Evolutionary conservation across 768 basidiomycete genomes (phyloP).

Genomic region (Suillus ampliporus): DNA sequence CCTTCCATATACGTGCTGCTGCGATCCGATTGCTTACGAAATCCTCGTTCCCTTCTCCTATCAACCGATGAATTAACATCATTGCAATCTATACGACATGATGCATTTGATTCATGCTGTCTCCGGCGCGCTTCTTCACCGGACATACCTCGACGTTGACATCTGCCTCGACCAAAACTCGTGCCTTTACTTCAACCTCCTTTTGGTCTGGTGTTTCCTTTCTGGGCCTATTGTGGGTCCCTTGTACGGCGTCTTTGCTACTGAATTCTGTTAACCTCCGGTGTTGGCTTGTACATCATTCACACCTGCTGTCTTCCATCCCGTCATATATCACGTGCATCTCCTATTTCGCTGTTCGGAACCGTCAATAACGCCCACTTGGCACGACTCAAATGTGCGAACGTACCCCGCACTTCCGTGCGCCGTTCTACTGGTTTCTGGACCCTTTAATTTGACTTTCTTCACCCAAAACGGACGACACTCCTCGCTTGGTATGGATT

Average conservation of each 20-base stretch:
- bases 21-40: constrained; percentile 26
- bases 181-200: constrained; percentile 2
- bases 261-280: constrained; percentile 31
- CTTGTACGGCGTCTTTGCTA: constrained; percentile 20
- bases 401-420: constrained; percentile 10
- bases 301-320: constrained; percentile 3
- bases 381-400: neutral
- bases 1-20: constrained; percentile 1
- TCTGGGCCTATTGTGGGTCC: neutral
- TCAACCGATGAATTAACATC: constrained; percentile 19
- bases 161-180: constrained; percentile 6
- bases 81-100: constrained; percentile 17
- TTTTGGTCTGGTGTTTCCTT: constrained; percentile 5
- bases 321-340: neutral
- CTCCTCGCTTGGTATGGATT: constrained; percentile 12
- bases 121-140: constrained; percentile 26
- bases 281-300: constrained; percentile 11
- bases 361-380: neutral
- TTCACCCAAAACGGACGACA: constrained; percentile 16
- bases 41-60: constrained; percentile 17
- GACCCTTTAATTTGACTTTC: constrained; percentile 16
- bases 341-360: constrained; percentile 3
- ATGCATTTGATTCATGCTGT: constrained; percentile 19
- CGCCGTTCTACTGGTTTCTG: constrained; percentile 12
- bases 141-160: constrained; percentile 19